phyloP scores from a whole-genome alignment of 2,329 filamentous ascomycete species.

The Juglanconis sp. region DNA sequence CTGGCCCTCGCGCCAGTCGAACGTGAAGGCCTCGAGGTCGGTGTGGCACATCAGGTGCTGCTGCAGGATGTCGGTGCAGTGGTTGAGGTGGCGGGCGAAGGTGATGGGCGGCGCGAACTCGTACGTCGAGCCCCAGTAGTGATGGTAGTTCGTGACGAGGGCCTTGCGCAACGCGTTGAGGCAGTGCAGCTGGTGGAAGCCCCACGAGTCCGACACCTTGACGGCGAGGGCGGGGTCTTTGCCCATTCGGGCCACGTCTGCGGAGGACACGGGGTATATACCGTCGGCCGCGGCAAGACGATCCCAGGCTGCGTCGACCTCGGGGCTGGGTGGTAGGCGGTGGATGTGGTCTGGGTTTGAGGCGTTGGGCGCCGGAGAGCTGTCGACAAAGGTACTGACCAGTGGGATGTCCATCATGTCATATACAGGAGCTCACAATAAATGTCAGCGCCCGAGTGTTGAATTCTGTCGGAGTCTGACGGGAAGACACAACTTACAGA shows the following conservation, averaged over 20 bases:
- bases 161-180: conserved; percentile 9
- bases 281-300: neutral
- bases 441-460: neutral
- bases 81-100: conserved; percentile 5
- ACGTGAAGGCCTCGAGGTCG: conserved; percentile 5
- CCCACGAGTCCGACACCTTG: neutral
- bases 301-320: neutral
- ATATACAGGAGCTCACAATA: neutral
- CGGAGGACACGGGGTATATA: neutral
- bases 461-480: neutral
- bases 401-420: neutral
- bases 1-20: conserved; percentile 5
- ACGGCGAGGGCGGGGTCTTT: neutral
- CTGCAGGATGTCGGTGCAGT: conserved; percentile 8
- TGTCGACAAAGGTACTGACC: neutral
- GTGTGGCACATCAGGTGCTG: conserved; percentile 9
- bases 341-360: neutral
- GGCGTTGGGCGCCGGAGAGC: neutral
- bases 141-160: conserved; percentile 3
- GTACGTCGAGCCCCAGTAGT: conserved; percentile 1
- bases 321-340: neutral
- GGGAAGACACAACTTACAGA: neutral
- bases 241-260: neutral
- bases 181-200: conserved; percentile 10
- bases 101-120: conserved; percentile 2